These are phyloP conservation scores for Dimocarpus longan DNA, from an alignment of 345 rosid genomes.

Conservation along the genomic window DNA sequence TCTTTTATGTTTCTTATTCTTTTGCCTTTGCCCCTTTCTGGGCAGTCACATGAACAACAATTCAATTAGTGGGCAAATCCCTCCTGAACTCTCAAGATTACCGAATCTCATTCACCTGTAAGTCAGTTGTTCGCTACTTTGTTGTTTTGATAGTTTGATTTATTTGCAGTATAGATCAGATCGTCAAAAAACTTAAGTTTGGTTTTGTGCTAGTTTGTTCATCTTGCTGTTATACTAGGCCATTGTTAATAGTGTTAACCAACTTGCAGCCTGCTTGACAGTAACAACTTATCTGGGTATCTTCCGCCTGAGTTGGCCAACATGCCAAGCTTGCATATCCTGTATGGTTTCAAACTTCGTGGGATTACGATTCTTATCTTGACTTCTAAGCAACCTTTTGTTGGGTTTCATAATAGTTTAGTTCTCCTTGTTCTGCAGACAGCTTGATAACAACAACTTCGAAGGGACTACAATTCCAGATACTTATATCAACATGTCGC, in stretches of 20 bases:
- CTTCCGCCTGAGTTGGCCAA: conserved; percentile 78
- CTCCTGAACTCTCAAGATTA: conserved; percentile 75
- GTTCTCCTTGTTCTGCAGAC: conserved; percentile 57
- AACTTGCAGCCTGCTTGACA: conserved; percentile 83
- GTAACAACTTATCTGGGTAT: conserved; percentile 78
- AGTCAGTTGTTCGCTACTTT: conserved; percentile 39
- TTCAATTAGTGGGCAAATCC: conserved; percentile 92
- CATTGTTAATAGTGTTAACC: conserved; percentile 10
- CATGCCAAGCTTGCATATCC: conserved; percentile 70
- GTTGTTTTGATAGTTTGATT: conserved; percentile 7
- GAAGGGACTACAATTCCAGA: conserved; percentile 72
- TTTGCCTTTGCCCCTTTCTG: conserved; percentile 31
- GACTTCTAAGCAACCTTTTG: neutral
- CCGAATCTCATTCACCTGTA: conserved; percentile 92
- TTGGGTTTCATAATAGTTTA: neutral
- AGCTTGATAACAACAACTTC: conserved; percentile 89
- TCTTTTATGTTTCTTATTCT: conserved; percentile 20
- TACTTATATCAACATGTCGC: conserved; percentile 72
- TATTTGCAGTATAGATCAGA: conserved; percentile 9
- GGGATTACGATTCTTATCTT: conserved; percentile 1
- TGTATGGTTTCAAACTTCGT: conserved; percentile 56
- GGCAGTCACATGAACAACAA: conserved; percentile 98
- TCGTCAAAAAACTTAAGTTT: conserved; percentile 7
- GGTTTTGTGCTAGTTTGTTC: conserved; percentile 1
- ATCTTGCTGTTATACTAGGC: conserved; percentile 1